A percentile compares a stretch with the other conserved stretches of the same genome.
Evolutionary conservation across 2,329 filamentous ascomycete genomes (phyloP).

Genomic region (Fusarium ramigenum): DNA sequence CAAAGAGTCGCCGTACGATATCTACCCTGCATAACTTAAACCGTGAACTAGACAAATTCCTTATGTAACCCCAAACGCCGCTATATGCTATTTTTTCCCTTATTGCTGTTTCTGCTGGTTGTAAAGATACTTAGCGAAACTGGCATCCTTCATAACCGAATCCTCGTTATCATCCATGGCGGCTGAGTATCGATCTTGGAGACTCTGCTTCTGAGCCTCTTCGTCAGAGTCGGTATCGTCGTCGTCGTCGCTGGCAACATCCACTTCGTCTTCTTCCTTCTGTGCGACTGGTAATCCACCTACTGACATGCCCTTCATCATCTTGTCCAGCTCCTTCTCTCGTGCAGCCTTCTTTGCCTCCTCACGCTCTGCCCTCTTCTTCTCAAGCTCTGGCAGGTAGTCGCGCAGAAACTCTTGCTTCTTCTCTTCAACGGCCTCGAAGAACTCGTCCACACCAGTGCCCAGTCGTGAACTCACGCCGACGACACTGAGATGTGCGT

Average conservation of each 20-base stretch:
- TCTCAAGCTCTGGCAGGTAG: constrained; percentile 91
- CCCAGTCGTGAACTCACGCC: constrained; percentile 94
- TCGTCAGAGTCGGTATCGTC: constrained; percentile 66
- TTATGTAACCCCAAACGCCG: constrained; percentile 36
- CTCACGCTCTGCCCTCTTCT: constrained; percentile 78
- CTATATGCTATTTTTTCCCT: constrained; percentile 19
- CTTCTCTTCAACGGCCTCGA: constrained; percentile 87
- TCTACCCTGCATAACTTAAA: constrained; percentile 33
- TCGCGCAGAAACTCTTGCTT: constrained; percentile 87
- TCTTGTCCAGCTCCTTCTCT: constrained; percentile 85
- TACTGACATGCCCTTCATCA: constrained; percentile 91
- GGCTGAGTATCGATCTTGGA: constrained; percentile 80
- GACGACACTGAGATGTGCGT: constrained; percentile 91
- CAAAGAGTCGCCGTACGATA: constrained; percentile 36
- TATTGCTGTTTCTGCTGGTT: constrained; percentile 49
- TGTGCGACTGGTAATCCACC: constrained; percentile 49
- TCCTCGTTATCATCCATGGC: constrained; percentile 71
- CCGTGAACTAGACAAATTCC: constrained; percentile 23
- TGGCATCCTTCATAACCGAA: constrained; percentile 63
- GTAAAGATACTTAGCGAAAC: constrained; percentile 69
- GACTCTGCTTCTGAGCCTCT: constrained; percentile 69
- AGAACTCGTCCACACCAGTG: constrained; percentile 92
- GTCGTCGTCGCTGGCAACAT: constrained; percentile 66
- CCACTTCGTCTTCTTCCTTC: constrained; percentile 58
- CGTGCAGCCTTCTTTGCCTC: constrained; percentile 75